Conservation (phyloP, 2,329 filamentous ascomycete species). For the Ilyonectria mors-panacis region DNA sequence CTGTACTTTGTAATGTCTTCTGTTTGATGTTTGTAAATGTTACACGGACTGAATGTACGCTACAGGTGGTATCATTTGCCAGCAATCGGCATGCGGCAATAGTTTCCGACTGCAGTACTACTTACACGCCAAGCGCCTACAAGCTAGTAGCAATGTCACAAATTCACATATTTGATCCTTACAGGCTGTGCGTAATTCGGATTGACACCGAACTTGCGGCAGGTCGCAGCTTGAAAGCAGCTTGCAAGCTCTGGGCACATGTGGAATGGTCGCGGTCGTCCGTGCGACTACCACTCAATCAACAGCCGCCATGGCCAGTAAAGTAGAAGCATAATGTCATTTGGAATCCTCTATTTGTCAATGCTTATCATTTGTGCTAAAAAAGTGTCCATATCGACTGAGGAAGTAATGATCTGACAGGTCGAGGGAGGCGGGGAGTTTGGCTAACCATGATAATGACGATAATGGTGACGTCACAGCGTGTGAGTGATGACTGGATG, state of each 20-base stretch:
- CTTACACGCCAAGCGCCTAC: no score
- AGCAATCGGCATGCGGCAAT: no score
- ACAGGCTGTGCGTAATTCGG: no score
- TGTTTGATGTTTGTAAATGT: background rate
- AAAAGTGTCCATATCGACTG: background rate
- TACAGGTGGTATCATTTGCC: no score
- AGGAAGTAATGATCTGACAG: constrained; percentile 17
- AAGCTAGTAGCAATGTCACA: no score
- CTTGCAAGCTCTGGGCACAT: background rate
- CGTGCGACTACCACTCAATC: background rate
- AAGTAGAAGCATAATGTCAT: background rate
- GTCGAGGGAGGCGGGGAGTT: constrained; percentile 7
- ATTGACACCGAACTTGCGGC: no score
- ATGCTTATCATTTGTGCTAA: background rate
- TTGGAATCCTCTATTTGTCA: background rate
- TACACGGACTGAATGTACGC: no score
- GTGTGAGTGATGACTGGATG: constrained; percentile 16
- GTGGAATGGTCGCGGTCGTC: background rate
- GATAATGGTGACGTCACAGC: constrained; percentile 29
- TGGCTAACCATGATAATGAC: constrained; percentile 3
- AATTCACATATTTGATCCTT: no score
- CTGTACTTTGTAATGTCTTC: constrained; percentile 7
- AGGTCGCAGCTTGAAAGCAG: background rate
- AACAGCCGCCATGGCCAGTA: background rate
- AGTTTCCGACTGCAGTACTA: no score